A percentile compares a stretch with the other conserved stretches of the same genome.
These are phyloP conservation scores for Styphnolobium japonicum DNA, from an alignment of 306 rosid species.

Conservation along the genomic window DNA sequence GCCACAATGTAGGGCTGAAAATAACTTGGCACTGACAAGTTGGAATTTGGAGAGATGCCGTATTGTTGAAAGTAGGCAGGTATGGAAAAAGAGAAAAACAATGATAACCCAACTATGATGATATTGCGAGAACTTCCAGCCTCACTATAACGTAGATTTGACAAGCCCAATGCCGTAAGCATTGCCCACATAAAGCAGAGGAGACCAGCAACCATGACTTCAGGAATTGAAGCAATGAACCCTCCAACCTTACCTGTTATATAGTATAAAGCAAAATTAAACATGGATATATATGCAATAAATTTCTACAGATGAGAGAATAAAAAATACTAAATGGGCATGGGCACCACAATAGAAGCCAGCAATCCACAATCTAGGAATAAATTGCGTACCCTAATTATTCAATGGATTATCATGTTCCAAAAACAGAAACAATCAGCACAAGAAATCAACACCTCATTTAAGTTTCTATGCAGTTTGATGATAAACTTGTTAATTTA, in stretches of 20 bases:
- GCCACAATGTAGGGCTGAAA: constrained; percentile 91
- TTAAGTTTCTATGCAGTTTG: neutral
- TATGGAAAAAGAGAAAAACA: constrained; percentile 88
- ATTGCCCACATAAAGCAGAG: constrained; percentile 99
- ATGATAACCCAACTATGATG: constrained; percentile 89
- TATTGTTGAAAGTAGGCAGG: constrained; percentile 99
- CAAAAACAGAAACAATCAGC: neutral
- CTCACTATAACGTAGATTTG: constrained; percentile 97
- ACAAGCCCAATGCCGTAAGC: constrained; percentile 93
- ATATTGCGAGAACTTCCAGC: constrained; percentile 99
- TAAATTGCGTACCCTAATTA: neutral
- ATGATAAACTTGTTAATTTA: neutral
- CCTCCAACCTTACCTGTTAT: constrained; percentile 94
- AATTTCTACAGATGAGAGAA: neutral
- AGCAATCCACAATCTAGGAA: neutral
- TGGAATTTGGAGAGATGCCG: constrained; percentile 76
- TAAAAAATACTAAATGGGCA: neutral
- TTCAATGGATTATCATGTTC: neutral
- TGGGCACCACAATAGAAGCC: neutral
- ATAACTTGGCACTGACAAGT: constrained; percentile 83
- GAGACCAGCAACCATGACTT: constrained; percentile 96
- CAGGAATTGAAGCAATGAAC: constrained; percentile 92
- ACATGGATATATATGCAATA: neutral
- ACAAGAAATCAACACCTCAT: neutral
- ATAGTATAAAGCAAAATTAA: constrained; percentile 16